Evolutionary conservation across 495 filamentous ascomycete species (phyloP).

Genomic region (Parachaetomium inaequale): DNA sequence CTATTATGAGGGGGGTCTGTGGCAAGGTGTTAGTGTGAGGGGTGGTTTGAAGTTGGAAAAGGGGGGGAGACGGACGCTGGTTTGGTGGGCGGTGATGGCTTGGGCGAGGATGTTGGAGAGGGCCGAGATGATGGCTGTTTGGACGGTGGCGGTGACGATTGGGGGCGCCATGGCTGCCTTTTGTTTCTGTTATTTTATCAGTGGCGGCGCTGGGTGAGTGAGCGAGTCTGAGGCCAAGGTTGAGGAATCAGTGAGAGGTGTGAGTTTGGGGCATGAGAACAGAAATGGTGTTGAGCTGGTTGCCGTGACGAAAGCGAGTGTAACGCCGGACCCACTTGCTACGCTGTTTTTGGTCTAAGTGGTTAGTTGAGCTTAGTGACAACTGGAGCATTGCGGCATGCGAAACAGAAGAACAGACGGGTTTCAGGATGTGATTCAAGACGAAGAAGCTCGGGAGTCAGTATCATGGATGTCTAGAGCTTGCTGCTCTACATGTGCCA

Average conservation of each 20-base stretch:
- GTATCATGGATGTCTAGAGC: no score
- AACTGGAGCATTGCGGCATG: neutral
- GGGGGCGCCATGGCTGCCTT: conserved; percentile 43
- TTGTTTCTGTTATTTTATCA: neutral
- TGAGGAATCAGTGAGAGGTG: neutral
- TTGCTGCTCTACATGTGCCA: no score
- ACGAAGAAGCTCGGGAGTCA: no score
- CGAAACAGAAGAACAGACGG: neutral
- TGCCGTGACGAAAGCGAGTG: neutral
- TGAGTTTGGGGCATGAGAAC: neutral
- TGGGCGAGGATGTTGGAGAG: conserved; percentile 84
- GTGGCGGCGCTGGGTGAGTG: neutral
- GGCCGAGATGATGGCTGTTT: conserved; percentile 65
- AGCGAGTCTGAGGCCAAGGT: neutral
- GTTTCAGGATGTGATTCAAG: no score
- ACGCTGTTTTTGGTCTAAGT: neutral
- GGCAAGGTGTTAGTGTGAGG: neutral
- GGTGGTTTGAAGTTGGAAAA: neutral
- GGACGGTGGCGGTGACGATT: conserved; percentile 62
- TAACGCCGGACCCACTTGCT: neutral
- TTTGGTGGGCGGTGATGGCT: conserved; percentile 63
- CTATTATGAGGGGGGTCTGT: conserved; percentile 53
- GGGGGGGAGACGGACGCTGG: conserved; percentile 49
- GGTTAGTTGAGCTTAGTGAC: no score
- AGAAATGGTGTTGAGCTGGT: neutral